phyloP scores from a whole-genome alignment of 495 filamentous ascomycete species.

The Aspergillus asperescens region DNA sequence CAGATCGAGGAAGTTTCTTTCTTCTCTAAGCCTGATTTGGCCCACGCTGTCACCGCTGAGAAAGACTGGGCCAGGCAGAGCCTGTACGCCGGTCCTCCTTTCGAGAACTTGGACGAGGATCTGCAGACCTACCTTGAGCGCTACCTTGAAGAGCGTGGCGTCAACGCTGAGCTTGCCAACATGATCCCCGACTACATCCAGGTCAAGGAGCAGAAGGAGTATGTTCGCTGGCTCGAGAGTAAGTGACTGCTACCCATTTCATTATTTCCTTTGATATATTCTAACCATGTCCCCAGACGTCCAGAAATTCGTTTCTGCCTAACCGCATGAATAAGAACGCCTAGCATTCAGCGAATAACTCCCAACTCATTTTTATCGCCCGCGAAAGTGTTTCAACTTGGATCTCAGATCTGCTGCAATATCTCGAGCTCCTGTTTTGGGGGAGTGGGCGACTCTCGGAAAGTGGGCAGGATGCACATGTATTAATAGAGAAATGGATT shows the following conservation, averaged over 20 bases:
- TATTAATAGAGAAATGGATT: constrained; percentile 24
- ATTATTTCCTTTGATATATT: neutral
- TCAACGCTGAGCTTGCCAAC: constrained; percentile 79
- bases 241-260: constrained; percentile 26
- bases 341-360: neutral
- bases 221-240: constrained; percentile 82
- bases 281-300: constrained; percentile 46
- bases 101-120: constrained; percentile 91
- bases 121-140: constrained; percentile 86
- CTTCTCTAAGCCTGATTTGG: constrained; percentile 68
- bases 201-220: constrained; percentile 99
- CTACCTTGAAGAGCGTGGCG: constrained; percentile 89
- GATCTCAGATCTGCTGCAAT: neutral
- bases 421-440: neutral
- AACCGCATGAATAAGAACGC: constrained; percentile 20
- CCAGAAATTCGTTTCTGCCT: constrained; percentile 70
- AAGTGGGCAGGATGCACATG: constrained; percentile 8
- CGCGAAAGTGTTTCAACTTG: neutral
- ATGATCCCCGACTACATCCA: constrained; percentile 97
- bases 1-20: constrained; percentile 89
- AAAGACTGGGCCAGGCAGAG: constrained; percentile 64
- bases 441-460: neutral
- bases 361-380: constrained; percentile 8
- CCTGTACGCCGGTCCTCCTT: constrained; percentile 87
- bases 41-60: constrained; percentile 59